Evolutionary conservation across 208 protist species (phyloP), one percentile per base, ranked within the genome.

Genomic region (Phytomonas sp.): DNA sequence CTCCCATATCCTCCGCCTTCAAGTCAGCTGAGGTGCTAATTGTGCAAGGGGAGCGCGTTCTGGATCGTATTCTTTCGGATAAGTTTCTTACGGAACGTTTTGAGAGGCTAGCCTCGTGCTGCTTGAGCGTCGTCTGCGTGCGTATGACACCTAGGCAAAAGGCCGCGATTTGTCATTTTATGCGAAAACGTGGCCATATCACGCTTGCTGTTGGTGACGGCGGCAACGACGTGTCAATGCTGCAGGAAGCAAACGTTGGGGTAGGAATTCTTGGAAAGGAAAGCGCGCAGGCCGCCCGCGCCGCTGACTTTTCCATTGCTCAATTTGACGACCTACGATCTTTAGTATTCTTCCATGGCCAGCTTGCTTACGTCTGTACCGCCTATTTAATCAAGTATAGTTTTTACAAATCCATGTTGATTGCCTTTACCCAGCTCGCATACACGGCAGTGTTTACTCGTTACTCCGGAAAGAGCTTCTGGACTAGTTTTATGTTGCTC

Each of bases 351-450:
- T 86, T 98, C 34, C 98, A 99, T 72, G 97, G 98, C 2, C 86
- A 96, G 61, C 95, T 95, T 67, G 92, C 92, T 2, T 98, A 98
- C 71, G 72, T 73, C 0, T 83, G 97, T 51, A 97, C 90, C 0
- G 89, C 92, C 0, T 97, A 94, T 72, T 80, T 98, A 1, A 97
- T 98, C 62, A 96, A 97, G 74, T 99, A 99, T 81, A 98, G 92
- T 63, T 99, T 99, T 71, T 99, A 99, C 73, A 99, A 99, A 76
- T 98, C 94, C 46, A 94, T 98, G 83, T 82, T 98, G 32, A 87
- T 98, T 37, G 81, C 84, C 51, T 97, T 98, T 40, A 88, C 97
- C 43, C 96, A 98, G 74, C 71, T 98, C 26, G 80, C 83, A 17
- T 98, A 87, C 77, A 97, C 93, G 72, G 68, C 85, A 2, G 75